Base-by-base conservation (phyloP, 148 eudicot species). In the Suaeda aralocaspica region DNA sequence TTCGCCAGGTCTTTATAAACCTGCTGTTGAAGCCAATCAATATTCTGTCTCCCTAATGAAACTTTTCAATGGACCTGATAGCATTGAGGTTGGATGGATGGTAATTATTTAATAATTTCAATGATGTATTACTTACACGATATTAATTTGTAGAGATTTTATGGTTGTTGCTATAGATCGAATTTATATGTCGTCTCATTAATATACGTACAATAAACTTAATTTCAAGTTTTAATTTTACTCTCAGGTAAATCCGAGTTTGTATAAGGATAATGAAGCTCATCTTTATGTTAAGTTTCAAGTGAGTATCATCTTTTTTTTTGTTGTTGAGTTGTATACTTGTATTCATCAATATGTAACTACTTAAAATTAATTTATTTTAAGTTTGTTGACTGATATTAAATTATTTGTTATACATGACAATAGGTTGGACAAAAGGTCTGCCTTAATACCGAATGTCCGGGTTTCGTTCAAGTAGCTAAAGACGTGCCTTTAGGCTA, bases 81-180 rank as follows among this genome's bases (percentile, higher is more conserved):
- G 22, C 31, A 55, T 68, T 29, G 62, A 68, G 39, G 72, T 24
- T 36, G 72, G 72, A 55, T 68, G 72, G 72, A 68, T 36, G 72
- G 58, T 67, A 46, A 29, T 36, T 36, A 36, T 36, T 36, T 36
- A 3, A 36, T n/a, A n/a, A n/a, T n/a, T n/a, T n/a, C n/a, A n/a
- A n/a, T n/a, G n/a, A n/a, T n/a, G n/a, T 36, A 3, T 36, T 36
- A 36, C 8, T 36, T 36, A 36, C 8, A n/a, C n/a, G n/a, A n/a
- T 36, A 36, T 36, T 36, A 36, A 36, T 36, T 8, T 36, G 8
- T 36, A 3, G 8, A 3, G 4, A 8, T 36, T 36, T 36, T 36
- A 36, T 36, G 8, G 8, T 36, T 36, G 41, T 36, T 3, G 41
- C 8, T 36, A n/a, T 36, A 4, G 8, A 36, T 36, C 41, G 41